Base-by-base conservation (phyloP, 2,329 filamentous ascomycete species). In the Fulvia fulva region DNA sequence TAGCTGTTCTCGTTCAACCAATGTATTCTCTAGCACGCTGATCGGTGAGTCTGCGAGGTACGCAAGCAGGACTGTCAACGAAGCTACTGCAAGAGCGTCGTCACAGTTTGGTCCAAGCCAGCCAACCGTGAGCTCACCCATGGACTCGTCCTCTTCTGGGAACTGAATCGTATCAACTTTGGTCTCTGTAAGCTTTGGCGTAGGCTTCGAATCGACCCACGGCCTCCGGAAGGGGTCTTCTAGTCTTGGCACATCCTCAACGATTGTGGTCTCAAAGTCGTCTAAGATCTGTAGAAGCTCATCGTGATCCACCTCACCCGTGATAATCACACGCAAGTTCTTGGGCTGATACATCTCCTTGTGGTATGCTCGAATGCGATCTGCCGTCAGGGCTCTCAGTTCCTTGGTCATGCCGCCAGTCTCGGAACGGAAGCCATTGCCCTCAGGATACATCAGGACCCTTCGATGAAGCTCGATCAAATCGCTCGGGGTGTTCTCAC, bases 401-500 rank as follows among this genome's bases (percentile, higher is more conserved):
- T 91, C 88, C 67, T 96, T 90, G 78, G 95, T 95, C 87, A 97
- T 91, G 14, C 94, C 94, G 12, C 94, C 94, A n/a, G 94, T 99
- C 76, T 99, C 94, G 67, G 97, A 97, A 58, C 93, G 87, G 71
- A 97, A 99, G 2, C 94, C 94, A 56, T 95, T 86, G 49, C 90
- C 88, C 72, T 94, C 86, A 0, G 92, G 92, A 67, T 97, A 99
- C 34, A 96, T 79, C 46, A 94, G 78, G 2, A 90, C 85, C 43
- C 90, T 87, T 53, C 90, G 87, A 63, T 85, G 83, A 57, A 97
- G 80, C 63, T 96, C 90, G 83, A 97, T 96, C 58, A 97, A 84
- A 72, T 96, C 91, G 7, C 82, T 80, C 64, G 89, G 87, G 53
- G 85, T 87, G 71, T 96, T 96, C 71, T 97, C 89, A 1, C 96